A percentile compares a stretch with the other conserved stretches of the same genome.
Evolutionary conservation across 1,139 yeast genomes (phyloP).

Genomic region (Blastobotrys apis): DNA sequence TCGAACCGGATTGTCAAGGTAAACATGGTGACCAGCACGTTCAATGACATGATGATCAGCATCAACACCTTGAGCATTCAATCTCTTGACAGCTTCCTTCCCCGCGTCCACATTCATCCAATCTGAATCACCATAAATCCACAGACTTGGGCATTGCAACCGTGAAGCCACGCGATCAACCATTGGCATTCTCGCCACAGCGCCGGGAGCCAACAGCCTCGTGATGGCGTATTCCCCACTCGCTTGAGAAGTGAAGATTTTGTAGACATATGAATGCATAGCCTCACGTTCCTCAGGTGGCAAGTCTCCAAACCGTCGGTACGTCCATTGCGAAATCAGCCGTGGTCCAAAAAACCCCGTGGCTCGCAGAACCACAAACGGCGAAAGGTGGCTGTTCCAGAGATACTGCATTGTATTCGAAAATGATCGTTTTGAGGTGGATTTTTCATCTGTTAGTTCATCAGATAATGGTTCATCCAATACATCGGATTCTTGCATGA

Average conservation of each 20-base stretch:
- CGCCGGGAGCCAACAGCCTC: conserved; percentile 61
- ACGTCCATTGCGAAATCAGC: conserved; percentile 37
- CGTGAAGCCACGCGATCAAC: conserved; percentile 49
- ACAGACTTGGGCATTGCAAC: conserved; percentile 35
- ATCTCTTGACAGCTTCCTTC: conserved; percentile 42
- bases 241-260: conserved; percentile 54
- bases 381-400: conserved; percentile 39
- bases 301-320: conserved; percentile 34
- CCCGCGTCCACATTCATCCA: conserved; percentile 87
- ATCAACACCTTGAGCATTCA: conserved; percentile 13
- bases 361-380: conserved; percentile 34
- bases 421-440: conserved; percentile 15
- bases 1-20: conserved; percentile 64
- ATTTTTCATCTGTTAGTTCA: conserved; percentile 10
- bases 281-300: conserved; percentile 26
- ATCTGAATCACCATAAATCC: conserved; percentile 78
- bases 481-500: conserved; percentile 12
- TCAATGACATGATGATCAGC: conserved; percentile 45
- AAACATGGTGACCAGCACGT: conserved; percentile 73
- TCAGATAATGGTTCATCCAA: conserved; percentile 11
- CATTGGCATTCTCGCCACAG: conserved; percentile 68
- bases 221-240: conserved; percentile 63
- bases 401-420: conserved; percentile 22
- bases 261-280: conserved; percentile 55
- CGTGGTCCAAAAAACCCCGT: conserved; percentile 38